phyloP scores from a whole-genome alignment of 176 grass and related monocot genomes.

The Stipa capillata region DNA sequence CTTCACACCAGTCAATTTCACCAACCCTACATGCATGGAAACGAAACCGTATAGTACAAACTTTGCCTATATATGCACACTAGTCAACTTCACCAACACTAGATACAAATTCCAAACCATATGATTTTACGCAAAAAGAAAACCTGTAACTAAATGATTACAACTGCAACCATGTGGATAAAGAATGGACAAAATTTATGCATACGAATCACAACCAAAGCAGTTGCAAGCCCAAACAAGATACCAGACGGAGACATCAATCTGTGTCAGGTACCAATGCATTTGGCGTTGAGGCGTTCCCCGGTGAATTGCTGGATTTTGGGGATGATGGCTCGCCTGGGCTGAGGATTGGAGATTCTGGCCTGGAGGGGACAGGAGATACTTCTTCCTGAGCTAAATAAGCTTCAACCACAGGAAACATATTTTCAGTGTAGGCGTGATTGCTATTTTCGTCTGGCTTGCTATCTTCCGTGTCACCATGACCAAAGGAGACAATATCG shows the following conservation, averaged over 20 bases:
- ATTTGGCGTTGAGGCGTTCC: background rate
- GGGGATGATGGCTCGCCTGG: background rate
- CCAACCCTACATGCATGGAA: background rate
- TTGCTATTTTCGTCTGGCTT: slow-evolving; percentile 3
- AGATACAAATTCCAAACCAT: background rate
- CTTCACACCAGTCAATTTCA: background rate
- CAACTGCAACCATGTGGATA: background rate
- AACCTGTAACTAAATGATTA: background rate
- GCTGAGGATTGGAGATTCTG: background rate
- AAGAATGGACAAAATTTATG: slow-evolving; percentile 28
- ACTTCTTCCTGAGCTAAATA: slow-evolving; percentile 27
- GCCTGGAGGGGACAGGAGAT: slow-evolving; percentile 10
- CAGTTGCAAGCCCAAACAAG: background rate
- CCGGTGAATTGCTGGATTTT: background rate
- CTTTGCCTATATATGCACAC: background rate
- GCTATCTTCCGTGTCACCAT: slow-evolving; percentile 10
- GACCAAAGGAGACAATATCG: slow-evolving; percentile 20
- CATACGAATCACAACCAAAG: slow-evolving; percentile 7
- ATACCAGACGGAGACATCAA: background rate
- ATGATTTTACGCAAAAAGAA: background rate
- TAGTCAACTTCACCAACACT: background rate
- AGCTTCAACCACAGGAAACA: slow-evolving; percentile 13
- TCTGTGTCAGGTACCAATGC: background rate
- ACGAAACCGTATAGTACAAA: background rate
- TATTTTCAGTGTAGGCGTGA: background rate